Conservation (phyloP, 148 eudicot genomes). For the Heliosperma pusillum region DNA sequence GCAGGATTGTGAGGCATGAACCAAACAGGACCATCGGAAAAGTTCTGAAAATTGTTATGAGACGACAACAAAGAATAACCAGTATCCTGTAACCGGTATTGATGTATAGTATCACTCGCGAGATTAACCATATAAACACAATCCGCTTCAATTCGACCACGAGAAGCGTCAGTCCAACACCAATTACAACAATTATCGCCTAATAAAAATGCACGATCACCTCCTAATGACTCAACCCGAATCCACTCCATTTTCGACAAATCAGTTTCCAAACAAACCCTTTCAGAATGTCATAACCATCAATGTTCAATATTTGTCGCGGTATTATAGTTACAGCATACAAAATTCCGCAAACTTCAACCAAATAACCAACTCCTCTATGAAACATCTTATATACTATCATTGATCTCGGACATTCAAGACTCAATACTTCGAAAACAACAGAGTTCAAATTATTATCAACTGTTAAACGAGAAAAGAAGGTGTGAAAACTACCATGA, state of each 20-base stretch:
- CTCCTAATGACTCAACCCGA: neutral
- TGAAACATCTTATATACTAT: too few species aligned
- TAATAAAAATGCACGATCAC: conserved; percentile 12
- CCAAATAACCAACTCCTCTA: neutral
- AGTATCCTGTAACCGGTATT: neutral
- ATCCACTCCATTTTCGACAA: conserved; percentile 2
- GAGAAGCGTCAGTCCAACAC: neutral
- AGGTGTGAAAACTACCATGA: too few species aligned
- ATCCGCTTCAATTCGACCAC: neutral
- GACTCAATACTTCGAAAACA: too few species aligned
- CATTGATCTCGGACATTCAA: too few species aligned
- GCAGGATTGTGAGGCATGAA: conserved; percentile 1
- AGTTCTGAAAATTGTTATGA: too few species aligned
- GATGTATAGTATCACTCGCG: too few species aligned
- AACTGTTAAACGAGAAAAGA: too few species aligned
- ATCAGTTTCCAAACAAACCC: neutral
- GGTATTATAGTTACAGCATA: neutral
- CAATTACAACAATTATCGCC: neutral
- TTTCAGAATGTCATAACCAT: neutral
- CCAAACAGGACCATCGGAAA: neutral
- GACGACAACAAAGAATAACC: neutral
- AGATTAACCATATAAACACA: neutral
- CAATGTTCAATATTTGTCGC: neutral
- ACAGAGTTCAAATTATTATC: too few species aligned
- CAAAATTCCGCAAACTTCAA: conserved; percentile 3